Conservation (phyloP, 176 grass and related monocot genomes). For the Zoysia pacifica region DNA sequence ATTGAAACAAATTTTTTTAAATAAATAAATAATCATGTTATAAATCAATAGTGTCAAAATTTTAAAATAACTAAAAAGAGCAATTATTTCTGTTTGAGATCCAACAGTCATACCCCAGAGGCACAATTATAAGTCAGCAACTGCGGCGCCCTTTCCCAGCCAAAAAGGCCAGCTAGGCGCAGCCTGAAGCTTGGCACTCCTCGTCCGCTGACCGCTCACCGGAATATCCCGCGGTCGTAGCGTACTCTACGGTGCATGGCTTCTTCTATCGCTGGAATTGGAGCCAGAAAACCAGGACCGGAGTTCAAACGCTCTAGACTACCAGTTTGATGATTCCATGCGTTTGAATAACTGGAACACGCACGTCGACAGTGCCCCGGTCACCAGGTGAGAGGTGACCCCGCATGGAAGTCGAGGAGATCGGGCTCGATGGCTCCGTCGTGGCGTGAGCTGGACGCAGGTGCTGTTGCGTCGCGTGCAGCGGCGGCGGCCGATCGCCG, state of each 20-base stretch:
- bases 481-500: not conserved
- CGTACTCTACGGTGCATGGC: not conserved
- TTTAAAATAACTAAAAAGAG: no score
- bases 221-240: not conserved
- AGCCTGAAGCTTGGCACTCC: not conserved
- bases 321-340: not conserved
- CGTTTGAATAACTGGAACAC: not conserved
- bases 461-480: not conserved
- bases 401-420: not conserved
- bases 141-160: slow-evolving; percentile 8
- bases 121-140: slow-evolving; percentile 30
- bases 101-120: slow-evolving; percentile 26
- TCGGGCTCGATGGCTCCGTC: not conserved
- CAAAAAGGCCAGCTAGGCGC: slow-evolving; percentile 7
- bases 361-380: not conserved
- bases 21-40: no score
- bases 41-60: no score
- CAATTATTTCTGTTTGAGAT: slow-evolving; percentile 8
- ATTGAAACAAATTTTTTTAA: no score
- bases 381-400: not conserved
- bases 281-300: not conserved
- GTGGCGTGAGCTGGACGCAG: slow-evolving; percentile 18
- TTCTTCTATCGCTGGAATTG: not conserved
- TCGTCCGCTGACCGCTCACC: not conserved
- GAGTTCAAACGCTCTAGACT: not conserved